A percentile compares a stretch with the other conserved stretches of the same genome.
Conservation (phyloP, 495 filamentous ascomycete genomes). For the Tetracladium setigerum region DNA sequence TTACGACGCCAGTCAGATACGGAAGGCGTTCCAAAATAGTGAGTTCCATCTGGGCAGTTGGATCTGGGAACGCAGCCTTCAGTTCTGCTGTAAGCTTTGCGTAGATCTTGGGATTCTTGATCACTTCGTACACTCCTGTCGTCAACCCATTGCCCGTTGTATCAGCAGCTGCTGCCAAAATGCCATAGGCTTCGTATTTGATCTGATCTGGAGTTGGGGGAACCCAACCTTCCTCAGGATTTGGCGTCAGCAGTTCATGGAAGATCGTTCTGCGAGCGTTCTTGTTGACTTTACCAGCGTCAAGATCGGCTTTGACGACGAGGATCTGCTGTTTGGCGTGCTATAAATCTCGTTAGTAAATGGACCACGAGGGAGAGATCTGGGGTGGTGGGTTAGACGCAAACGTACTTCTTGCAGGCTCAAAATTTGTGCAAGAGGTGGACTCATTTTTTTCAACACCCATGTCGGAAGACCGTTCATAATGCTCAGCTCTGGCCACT, state of each 20-base stretch:
- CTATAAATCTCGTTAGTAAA: constrained; percentile 7
- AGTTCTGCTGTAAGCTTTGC: constrained; percentile 26
- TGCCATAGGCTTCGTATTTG: constrained; percentile 27
- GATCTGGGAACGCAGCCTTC: constrained; percentile 27
- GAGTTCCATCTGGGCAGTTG: constrained; percentile 13
- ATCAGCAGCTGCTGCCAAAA: constrained; percentile 31
- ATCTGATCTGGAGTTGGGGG: constrained; percentile 17
- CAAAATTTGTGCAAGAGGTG: constrained; percentile 6
- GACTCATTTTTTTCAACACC: constrained; percentile 3
- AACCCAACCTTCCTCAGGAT: constrained; percentile 7
- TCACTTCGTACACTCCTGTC: constrained; percentile 28
- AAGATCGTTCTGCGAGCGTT: constrained; percentile 22
- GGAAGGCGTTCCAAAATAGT: constrained; percentile 24
- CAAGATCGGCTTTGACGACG: constrained; percentile 7
- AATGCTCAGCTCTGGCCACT: constrained; percentile 3
- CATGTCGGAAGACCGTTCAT: background rate
- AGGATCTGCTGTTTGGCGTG: constrained; percentile 6
- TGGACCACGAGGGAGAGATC: background rate
- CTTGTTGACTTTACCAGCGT: constrained; percentile 21
- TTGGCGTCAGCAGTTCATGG: constrained; percentile 21
- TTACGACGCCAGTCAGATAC: constrained; percentile 28
- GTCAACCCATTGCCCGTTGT: constrained; percentile 33
- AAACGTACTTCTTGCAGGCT: constrained; percentile 14
- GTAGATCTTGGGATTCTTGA: constrained; percentile 25
- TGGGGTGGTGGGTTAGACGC: too few relatives aligned